A percentile compares a stretch with the other conserved stretches of the same genome.
Evolutionary conservation across 2,329 filamentous ascomycete species (phyloP).

Genomic region (Colletotrichum plurivorum): DNA sequence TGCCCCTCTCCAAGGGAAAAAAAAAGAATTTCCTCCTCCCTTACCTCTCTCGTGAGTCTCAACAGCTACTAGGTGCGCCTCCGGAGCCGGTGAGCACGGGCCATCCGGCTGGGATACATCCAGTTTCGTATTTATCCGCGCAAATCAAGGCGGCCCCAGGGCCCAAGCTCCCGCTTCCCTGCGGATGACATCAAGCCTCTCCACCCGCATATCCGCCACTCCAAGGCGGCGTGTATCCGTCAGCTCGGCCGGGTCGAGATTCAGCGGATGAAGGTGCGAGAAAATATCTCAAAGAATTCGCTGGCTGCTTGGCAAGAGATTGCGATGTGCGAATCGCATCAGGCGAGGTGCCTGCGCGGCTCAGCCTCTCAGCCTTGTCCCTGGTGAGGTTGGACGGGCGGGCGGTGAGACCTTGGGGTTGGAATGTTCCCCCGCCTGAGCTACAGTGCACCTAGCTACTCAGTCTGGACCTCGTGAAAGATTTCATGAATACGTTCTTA

Average conservation of each 20-base stretch:
- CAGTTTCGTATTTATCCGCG: constrained; percentile 40
- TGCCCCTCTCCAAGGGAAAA: constrained; percentile 4
- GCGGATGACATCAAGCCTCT: constrained; percentile 39
- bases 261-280: constrained; percentile 38
- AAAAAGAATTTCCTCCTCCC: constrained; percentile 4
- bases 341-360: neutral
- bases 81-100: constrained; percentile 29
- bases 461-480: neutral
- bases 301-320: neutral
- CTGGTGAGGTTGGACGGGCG: neutral
- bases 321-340: neutral
- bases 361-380: neutral
- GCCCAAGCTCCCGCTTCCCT: constrained; percentile 39
- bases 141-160: constrained; percentile 39
- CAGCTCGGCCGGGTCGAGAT: constrained; percentile 21
- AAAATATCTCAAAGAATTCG: neutral
- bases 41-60: neutral
- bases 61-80: neutral
- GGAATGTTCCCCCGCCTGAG: neutral
- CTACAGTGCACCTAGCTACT: neutral
- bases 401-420: neutral
- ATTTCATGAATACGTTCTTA: neutral
- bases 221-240: constrained; percentile 25
- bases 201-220: constrained; percentile 39
- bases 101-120: constrained; percentile 21